Evolutionary conservation across 768 basidiomycete species (phyloP).

Genomic region (Naganishia vishniacii): DNA sequence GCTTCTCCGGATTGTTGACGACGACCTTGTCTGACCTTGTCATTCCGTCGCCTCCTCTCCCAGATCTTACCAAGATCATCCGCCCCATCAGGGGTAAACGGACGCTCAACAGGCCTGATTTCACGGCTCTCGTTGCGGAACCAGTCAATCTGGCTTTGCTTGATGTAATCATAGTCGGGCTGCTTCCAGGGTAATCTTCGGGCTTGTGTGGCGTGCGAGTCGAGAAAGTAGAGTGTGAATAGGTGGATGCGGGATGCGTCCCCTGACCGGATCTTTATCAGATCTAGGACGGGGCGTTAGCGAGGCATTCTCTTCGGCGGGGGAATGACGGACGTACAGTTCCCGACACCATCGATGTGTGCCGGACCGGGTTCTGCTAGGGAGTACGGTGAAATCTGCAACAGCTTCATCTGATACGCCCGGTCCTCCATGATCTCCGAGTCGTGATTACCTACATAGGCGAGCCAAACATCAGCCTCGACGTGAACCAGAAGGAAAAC

Average conservation of each 20-base stretch:
- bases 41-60: slow-evolving; percentile 49
- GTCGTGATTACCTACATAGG: slow-evolving; percentile 71
- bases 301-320: not conserved
- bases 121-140: slow-evolving; percentile 71
- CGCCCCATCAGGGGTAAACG: slow-evolving; percentile 70
- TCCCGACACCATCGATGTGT: slow-evolving; percentile 81
- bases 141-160: slow-evolving; percentile 81
- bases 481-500: not conserved
- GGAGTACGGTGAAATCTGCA: slow-evolving; percentile 79
- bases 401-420: slow-evolving; percentile 59
- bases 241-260: slow-evolving; percentile 66
- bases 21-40: slow-evolving; percentile 54
- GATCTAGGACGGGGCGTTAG: slow-evolving; percentile 48
- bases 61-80: slow-evolving; percentile 66
- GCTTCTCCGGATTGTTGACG: slow-evolving; percentile 51
- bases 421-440: slow-evolving; percentile 50
- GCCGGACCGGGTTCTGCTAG: slow-evolving; percentile 73
- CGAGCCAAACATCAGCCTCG: not conserved
- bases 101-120: slow-evolving; percentile 70
- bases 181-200: slow-evolving; percentile 58
- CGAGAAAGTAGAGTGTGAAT: slow-evolving; percentile 85
- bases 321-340: slow-evolving; percentile 54
- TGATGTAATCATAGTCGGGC: slow-evolving; percentile 81
- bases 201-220: slow-evolving; percentile 60
- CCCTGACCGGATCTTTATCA: slow-evolving; percentile 73